Evolutionary conservation across 371 early-diverging fungal species (phyloP).

Genomic region (Lichtheimia corymbifera): DNA sequence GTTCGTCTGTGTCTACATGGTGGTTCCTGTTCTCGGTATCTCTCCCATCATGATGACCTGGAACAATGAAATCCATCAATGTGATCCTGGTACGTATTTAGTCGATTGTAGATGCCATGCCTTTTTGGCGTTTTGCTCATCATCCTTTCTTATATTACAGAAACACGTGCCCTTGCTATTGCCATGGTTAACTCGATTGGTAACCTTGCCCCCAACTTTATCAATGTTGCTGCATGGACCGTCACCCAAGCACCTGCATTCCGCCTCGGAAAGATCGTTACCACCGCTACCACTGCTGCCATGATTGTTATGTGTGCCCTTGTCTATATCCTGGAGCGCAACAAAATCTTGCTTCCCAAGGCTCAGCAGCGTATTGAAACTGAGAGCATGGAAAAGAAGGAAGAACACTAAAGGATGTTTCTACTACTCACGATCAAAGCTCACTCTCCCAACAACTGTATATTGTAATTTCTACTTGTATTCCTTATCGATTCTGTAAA

Average conservation of each 20-base stretch:
- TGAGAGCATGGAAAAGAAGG: slow-evolving; percentile 12
- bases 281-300: slow-evolving; percentile 32
- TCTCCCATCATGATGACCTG: slow-evolving; percentile 45
- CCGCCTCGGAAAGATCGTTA: slow-evolving; percentile 36
- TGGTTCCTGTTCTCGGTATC: slow-evolving; percentile 33
- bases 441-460: too few species aligned
- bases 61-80: slow-evolving; percentile 37
- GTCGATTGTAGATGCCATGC: neutral
- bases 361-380: slow-evolving; percentile 30
- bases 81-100: slow-evolving; percentile 12
- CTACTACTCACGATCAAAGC: too few species aligned
- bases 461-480: too few species aligned
- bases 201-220: slow-evolving; percentile 42
- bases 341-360: slow-evolving; percentile 35
- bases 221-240: slow-evolving; percentile 33
- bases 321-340: slow-evolving; percentile 21
- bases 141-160: neutral
- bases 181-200: slow-evolving; percentile 42
- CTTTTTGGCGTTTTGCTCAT: too few species aligned
- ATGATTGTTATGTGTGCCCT: slow-evolving; percentile 25
- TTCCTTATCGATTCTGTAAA: too few species aligned
- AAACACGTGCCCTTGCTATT: slow-evolving; percentile 43
- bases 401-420: neutral
- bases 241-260: slow-evolving; percentile 22
- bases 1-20: slow-evolving; percentile 36